Evolutionary conservation across 352 stramenopile genomes (phyloP).

Genomic region (Phytophthora pistaciae): DNA sequence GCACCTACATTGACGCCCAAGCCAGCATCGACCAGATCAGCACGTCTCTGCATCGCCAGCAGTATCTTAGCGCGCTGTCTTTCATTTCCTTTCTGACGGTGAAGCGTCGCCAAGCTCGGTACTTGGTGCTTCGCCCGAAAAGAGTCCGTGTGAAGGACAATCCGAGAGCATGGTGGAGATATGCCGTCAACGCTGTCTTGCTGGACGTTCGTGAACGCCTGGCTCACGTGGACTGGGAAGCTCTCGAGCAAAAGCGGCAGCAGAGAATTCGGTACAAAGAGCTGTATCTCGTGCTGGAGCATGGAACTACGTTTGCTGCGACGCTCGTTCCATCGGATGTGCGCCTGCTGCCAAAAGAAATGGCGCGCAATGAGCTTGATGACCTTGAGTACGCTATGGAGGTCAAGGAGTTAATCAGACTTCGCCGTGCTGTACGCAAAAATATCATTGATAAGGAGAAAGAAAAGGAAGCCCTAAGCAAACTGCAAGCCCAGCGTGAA

Average conservation of each 20-base stretch:
- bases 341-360: slow-evolving; percentile 57
- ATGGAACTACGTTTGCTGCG: slow-evolving; percentile 39
- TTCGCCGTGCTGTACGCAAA: slow-evolving; percentile 62
- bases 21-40: slow-evolving; percentile 80
- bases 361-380: slow-evolving; percentile 55
- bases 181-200: slow-evolving; percentile 77
- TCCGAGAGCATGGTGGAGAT: slow-evolving; percentile 75
- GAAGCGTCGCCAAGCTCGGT: slow-evolving; percentile 68
- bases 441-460: slow-evolving; percentile 53
- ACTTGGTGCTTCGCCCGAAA: slow-evolving; percentile 65
- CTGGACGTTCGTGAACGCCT: slow-evolving; percentile 79
- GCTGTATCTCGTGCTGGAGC: slow-evolving; percentile 55
- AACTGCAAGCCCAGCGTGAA: slow-evolving; percentile 40
- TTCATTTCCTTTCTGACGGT: slow-evolving; percentile 78
- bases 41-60: slow-evolving; percentile 64
- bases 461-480: slow-evolving; percentile 40
- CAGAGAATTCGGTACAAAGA: slow-evolving; percentile 67
- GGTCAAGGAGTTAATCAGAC: slow-evolving; percentile 72
- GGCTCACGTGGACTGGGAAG: slow-evolving; percentile 75
- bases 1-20: slow-evolving; percentile 86
- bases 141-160: slow-evolving; percentile 53
- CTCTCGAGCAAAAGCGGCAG: slow-evolving; percentile 42
- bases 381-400: slow-evolving; percentile 78
- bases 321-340: slow-evolving; percentile 54
- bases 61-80: slow-evolving; percentile 82